Conservation (phyloP, 148 eudicot species). For the Suaeda aralocaspica region DNA sequence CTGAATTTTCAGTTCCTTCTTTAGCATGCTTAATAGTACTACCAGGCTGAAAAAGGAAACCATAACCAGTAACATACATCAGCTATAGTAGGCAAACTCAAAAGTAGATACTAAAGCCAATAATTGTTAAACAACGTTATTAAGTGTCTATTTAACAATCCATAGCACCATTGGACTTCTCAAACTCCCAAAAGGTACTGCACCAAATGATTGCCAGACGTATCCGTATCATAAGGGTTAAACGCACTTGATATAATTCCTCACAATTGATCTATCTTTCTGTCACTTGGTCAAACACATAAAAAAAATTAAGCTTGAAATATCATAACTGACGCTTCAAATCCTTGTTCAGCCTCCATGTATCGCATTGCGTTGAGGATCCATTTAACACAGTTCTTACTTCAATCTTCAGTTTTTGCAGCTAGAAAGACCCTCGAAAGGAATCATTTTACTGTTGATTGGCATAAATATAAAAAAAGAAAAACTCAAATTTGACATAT, state of each 20-base stretch:
- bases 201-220: background rate
- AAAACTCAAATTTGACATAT: no score
- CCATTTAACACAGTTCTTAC: no score
- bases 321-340: background rate
- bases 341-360: background rate
- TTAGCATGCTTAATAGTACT: slow-evolving; percentile 67
- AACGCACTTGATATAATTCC: background rate
- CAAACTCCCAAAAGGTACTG: background rate
- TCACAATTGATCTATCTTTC: background rate
- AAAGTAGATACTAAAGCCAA: background rate
- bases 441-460: no score
- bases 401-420: no score
- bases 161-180: background rate
- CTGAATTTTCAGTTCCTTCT: slow-evolving; percentile 97
- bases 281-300: background rate
- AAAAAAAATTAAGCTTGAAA: background rate
- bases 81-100: slow-evolving; percentile 2
- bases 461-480: no score
- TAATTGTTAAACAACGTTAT: background rate
- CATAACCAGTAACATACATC: slow-evolving; percentile 2
- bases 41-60: slow-evolving; percentile 63
- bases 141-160: background rate
- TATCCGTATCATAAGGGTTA: background rate
- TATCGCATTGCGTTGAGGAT: no score
- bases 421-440: no score